Evolutionary conservation across 2,329 filamentous ascomycete species (phyloP).

Genomic region (Colletotrichum paranaense): DNA sequence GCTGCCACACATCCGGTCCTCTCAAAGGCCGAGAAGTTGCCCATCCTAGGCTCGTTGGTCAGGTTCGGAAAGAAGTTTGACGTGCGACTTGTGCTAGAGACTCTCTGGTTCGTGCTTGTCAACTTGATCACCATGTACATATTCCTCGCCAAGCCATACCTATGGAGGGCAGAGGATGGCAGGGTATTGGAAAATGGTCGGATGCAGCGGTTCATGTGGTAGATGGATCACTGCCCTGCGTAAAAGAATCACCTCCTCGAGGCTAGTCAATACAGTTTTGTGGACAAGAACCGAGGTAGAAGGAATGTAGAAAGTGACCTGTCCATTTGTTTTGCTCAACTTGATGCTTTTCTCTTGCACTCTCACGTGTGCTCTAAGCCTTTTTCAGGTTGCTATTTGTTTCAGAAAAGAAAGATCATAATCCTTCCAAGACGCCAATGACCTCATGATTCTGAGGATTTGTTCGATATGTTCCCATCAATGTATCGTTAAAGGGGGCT

Average conservation of each 20-base stretch:
- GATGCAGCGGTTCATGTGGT: slow-evolving; percentile 88
- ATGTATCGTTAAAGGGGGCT: slow-evolving; percentile 1
- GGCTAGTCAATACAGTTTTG: too few relatives aligned
- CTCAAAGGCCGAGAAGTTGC: background rate
- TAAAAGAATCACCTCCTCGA: too few relatives aligned
- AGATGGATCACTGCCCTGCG: slow-evolving; percentile 28
- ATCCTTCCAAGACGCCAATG: slow-evolving; percentile 25
- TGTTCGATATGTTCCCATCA: background rate
- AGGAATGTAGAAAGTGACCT: background rate
- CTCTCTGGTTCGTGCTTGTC: slow-evolving; percentile 74
- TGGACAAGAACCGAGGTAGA: background rate
- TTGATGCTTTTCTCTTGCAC: slow-evolving; percentile 19
- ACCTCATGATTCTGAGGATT: background rate
- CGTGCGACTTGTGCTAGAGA: slow-evolving; percentile 69
- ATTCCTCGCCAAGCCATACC: slow-evolving; percentile 76
- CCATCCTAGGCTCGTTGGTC: slow-evolving; percentile 17
- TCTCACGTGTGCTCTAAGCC: slow-evolving; percentile 25
- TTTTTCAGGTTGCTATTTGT: slow-evolving; percentile 1
- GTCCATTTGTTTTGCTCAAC: background rate
- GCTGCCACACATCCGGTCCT: background rate
- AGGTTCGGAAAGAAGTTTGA: slow-evolving; percentile 47
- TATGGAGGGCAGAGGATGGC: slow-evolving; percentile 69
- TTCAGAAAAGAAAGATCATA: background rate
- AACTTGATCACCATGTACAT: slow-evolving; percentile 76
- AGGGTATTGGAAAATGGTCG: slow-evolving; percentile 63